Evolutionary conservation across 495 filamentous ascomycete genomes (phyloP).

Genomic region (Penicillium turbatum): DNA sequence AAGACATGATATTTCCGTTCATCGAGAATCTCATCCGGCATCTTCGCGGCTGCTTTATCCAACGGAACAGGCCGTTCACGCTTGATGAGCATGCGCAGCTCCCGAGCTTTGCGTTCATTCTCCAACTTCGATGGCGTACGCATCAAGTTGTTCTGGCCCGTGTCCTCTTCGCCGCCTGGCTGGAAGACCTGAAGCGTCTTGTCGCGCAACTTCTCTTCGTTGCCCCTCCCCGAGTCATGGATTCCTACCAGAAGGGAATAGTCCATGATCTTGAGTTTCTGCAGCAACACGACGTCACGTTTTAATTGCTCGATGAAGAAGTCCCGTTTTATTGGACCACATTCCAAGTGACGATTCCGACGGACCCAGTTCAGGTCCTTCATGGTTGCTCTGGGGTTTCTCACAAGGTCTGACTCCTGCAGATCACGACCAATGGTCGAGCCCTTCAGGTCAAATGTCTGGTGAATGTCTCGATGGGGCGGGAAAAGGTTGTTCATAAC

Average conservation of each 20-base stretch:
- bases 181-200: conserved; percentile 95
- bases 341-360: conserved; percentile 76
- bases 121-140: conserved; percentile 94
- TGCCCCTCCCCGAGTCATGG: conserved; percentile 82
- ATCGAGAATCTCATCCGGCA: conserved; percentile 82
- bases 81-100: conserved; percentile 88
- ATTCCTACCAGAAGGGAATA: conserved; percentile 95
- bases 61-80: conserved; percentile 87
- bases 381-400: conserved; percentile 86
- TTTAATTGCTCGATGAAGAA: conserved; percentile 85
- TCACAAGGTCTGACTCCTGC: conserved; percentile 78
- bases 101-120: conserved; percentile 83
- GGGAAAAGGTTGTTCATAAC: conserved; percentile 99
- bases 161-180: conserved; percentile 69
- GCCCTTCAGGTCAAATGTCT: conserved; percentile 97
- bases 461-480: conserved; percentile 94
- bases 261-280: conserved; percentile 94
- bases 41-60: conserved; percentile 72
- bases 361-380: conserved; percentile 98
- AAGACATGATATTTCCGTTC: conserved; percentile 69
- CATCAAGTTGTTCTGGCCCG: conserved; percentile 61
- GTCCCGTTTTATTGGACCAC: conserved; percentile 80
- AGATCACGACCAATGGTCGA: conserved; percentile 91
- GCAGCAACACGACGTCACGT: conserved; percentile 77
- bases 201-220: conserved; percentile 91